Percentiles rank a stretch among this genome's conserved stretches.
Evolutionary conservation across 2,329 filamentous ascomycete species (phyloP).

Genomic region (Onygena corvina): DNA sequence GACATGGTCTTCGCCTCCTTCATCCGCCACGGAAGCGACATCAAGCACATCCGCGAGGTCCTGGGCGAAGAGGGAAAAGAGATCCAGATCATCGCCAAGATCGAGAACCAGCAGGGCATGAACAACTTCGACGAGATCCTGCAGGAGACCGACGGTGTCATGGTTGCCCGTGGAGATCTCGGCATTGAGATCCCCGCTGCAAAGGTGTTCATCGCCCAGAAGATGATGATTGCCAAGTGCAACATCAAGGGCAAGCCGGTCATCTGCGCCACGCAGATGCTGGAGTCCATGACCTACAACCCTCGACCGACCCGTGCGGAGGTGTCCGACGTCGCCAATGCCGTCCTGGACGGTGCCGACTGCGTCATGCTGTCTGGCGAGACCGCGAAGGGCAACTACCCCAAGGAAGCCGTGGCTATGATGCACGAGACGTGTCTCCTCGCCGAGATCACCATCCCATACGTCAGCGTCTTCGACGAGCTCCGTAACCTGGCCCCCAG

Average conservation of each 20-base stretch:
- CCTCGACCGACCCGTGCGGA: constrained; percentile 94
- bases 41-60: constrained; percentile 80
- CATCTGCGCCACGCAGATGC: constrained; percentile 98
- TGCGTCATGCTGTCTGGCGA: constrained; percentile 99
- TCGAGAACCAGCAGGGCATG: constrained; percentile 98
- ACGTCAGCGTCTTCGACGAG: constrained; percentile 94
- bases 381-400: constrained; percentile 96
- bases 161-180: constrained; percentile 96
- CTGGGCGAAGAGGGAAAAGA: constrained; percentile 85
- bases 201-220: constrained; percentile 98
- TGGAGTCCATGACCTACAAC: constrained; percentile 99
- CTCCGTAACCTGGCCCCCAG: constrained; percentile 70
- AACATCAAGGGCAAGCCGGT: constrained; percentile 98
- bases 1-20: constrained; percentile 99
- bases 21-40: constrained; percentile 88
- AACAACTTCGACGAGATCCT: constrained; percentile 99
- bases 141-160: constrained; percentile 92
- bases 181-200: constrained; percentile 98
- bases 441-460: constrained; percentile 93
- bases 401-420: constrained; percentile 81
- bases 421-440: constrained; percentile 97
- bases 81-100: constrained; percentile 99
- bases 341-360: constrained; percentile 92
- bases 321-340: constrained; percentile 97
- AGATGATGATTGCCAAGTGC: constrained; percentile 99